These are phyloP conservation scores for Stereocaulon alpinum DNA, from an alignment of 495 filamentous ascomycete species.

Conservation along the genomic window DNA sequence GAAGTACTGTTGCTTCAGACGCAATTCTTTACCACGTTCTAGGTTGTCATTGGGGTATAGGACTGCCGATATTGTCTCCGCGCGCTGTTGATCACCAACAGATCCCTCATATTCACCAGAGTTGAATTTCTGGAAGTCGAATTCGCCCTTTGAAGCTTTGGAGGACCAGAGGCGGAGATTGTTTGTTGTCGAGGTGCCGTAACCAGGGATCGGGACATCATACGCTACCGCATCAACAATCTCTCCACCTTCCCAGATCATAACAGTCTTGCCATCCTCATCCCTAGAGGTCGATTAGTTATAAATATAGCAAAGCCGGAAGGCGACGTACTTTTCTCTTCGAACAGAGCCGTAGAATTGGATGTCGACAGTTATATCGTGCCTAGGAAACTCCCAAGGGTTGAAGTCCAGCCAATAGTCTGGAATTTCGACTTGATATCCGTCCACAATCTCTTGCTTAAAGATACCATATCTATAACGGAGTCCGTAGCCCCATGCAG, in stretches of 20 bases:
- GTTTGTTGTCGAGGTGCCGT: conserved; percentile 80
- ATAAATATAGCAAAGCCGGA: no score
- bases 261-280: conserved; percentile 59
- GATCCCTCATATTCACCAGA: conserved; percentile 95
- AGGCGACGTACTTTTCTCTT: conserved; percentile 44
- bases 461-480: conserved; percentile 97
- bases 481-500: conserved; percentile 94
- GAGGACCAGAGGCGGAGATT: conserved; percentile 95
- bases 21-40: conserved; percentile 90
- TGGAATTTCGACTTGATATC: conserved; percentile 93
- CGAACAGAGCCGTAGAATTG: conserved; percentile 85
- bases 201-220: conserved; percentile 91
- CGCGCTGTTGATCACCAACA: conserved; percentile 87
- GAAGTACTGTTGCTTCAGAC: conserved; percentile 98
- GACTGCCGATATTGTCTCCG: conserved; percentile 96
- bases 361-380: conserved; percentile 89
- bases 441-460: conserved; percentile 97
- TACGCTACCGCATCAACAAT: conserved; percentile 88
- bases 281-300: conserved; percentile 37
- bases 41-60: conserved; percentile 97
- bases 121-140: conserved; percentile 99
- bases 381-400: conserved; percentile 95
- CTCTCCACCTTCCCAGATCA: conserved; percentile 85
- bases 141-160: conserved; percentile 93
- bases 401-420: conserved; percentile 99